Evolutionary conservation across 176 grass and related monocot genomes (phyloP), one percentile per base, ranked within the genome.

Genomic region (Ensete ventricosum): DNA sequence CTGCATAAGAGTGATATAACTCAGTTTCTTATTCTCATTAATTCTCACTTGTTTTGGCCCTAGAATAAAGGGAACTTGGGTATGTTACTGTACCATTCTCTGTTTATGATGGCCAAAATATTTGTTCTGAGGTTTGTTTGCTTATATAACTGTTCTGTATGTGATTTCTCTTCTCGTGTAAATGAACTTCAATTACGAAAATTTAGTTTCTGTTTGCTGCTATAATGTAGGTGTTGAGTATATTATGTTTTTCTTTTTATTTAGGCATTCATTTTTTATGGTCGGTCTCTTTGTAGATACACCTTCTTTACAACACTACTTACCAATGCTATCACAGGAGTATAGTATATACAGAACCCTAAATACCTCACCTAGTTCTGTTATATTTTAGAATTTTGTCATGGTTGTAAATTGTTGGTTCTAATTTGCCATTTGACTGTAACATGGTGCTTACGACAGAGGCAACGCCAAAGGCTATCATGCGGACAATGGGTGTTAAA

Each of bases 401-500:
- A 55, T 14, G 9, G 25, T 22, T 64, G 59, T 62, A 9, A 65
- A 21, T 9, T 26, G 1, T 24, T 66, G 1, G 43, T 64, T 58
- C 14, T 62, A 23, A n/a, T 43, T 17, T 76, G 54, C 53, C 64
- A 17, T 60, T 19, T 76, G 29, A 53, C 73, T 68, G 57, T 55
- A 20, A 65, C 5, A 3, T 67, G 48, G 20, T 12, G 25, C 9
- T 8, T 73, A 53, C 17, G 84, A 75, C 80, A 98, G 94, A 98
- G 90, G 90, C 94, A 62, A 98, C 94, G 10, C 94, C 94, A 1
- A 98, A 98, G 80, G 93, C 94, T 80, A 93, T 98, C 79, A 91
- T 98, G 81, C 85, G 94, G 76, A 98, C 94, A 85, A 98, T 98
- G 90, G 88, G 90, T 76, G 94, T 98, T 23, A 98, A 98, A 80